Conservation (phyloP, 1,284 basidiomycete species). For the Puccinia coronata region DNA sequence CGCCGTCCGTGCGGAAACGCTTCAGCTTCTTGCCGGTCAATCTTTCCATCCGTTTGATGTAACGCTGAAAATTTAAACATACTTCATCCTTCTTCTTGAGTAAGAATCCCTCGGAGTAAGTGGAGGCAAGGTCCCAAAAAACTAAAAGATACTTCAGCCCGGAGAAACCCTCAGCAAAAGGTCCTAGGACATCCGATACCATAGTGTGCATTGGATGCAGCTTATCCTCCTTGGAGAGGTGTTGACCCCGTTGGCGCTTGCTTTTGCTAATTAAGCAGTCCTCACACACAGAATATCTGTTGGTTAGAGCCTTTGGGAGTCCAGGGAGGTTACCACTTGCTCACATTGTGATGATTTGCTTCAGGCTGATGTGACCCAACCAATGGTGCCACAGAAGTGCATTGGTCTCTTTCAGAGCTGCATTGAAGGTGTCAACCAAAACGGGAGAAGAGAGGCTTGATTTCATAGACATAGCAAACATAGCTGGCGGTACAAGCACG, state of each 20-base stretch:
- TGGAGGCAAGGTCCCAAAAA: constrained; percentile 1
- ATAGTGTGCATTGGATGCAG: not conserved
- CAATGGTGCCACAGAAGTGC: constrained; percentile 22
- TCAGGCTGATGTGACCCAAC: constrained; percentile 18
- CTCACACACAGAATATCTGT: constrained; percentile 17
- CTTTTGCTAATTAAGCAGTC: constrained; percentile 23
- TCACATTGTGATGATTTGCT: constrained; percentile 2
- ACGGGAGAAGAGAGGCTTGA: not conserved
- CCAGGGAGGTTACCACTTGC: no score
- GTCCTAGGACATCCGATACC: constrained; percentile 29
- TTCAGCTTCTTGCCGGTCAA: constrained; percentile 8
- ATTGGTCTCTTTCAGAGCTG: not conserved
- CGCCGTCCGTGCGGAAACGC: constrained; percentile 23
- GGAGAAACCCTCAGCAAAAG: constrained; percentile 4
- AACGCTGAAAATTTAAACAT: not conserved
- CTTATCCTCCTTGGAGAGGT: not conserved
- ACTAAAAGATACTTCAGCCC: not conserved
- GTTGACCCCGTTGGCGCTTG: not conserved
- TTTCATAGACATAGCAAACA: no score
- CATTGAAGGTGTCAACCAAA: not conserved
- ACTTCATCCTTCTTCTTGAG: constrained; percentile 7
- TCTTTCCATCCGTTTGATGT: constrained; percentile 8
- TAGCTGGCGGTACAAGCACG: not conserved
- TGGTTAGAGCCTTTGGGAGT: not conserved
- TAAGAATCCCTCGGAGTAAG: constrained; percentile 7